These are phyloP conservation scores for Ceraceosorus guamensis DNA, from an alignment of 1,284 basidiomycete genomes.

Conservation along the genomic window DNA sequence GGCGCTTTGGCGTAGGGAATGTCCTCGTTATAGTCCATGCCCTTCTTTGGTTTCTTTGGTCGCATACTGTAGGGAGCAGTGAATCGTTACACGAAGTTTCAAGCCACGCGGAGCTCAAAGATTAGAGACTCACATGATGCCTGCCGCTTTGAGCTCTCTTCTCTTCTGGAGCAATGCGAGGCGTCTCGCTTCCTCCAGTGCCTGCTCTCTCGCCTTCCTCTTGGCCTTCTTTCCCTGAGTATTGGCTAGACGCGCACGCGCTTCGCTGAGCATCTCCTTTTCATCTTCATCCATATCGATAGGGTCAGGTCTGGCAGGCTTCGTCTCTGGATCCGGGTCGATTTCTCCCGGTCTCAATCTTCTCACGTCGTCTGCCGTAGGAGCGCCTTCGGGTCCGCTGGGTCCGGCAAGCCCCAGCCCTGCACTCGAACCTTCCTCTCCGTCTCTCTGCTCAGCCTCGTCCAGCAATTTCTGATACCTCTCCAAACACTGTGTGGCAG, in stretches of 20 bases:
- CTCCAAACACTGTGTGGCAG: constrained; percentile 95
- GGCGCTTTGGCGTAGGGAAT: constrained; percentile 98
- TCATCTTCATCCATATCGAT: constrained; percentile 99
- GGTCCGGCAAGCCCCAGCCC: constrained; percentile 69
- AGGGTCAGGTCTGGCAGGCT: constrained; percentile 93
- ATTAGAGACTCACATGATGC: constrained; percentile 69
- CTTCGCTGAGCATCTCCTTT: constrained; percentile 99
- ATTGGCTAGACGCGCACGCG: constrained; percentile 92
- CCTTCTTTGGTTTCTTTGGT: constrained; percentile 73
- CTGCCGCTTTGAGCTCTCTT: constrained; percentile 91
- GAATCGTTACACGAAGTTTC: not conserved
- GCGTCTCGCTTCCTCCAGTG: constrained; percentile 83
- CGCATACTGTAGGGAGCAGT: constrained; percentile 48
- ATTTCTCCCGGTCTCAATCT: constrained; percentile 89
- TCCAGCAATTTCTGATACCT: constrained; percentile 96
- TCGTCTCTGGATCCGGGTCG: constrained; percentile 97
- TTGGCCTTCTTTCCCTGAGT: constrained; percentile 99
- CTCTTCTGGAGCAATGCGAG: constrained; percentile 96
- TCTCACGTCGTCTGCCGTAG: constrained; percentile 82
- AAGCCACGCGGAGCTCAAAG: not conserved
- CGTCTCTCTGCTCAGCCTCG: constrained; percentile 62
- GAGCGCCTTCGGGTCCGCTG: constrained; percentile 64
- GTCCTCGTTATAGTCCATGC: constrained; percentile 99
- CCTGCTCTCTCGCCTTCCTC: constrained; percentile 80
- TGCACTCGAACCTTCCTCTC: constrained; percentile 20